Evolutionary conservation across 495 filamentous ascomycete species (phyloP).

Genomic region (Melanomma pulvis-pyrius): DNA sequence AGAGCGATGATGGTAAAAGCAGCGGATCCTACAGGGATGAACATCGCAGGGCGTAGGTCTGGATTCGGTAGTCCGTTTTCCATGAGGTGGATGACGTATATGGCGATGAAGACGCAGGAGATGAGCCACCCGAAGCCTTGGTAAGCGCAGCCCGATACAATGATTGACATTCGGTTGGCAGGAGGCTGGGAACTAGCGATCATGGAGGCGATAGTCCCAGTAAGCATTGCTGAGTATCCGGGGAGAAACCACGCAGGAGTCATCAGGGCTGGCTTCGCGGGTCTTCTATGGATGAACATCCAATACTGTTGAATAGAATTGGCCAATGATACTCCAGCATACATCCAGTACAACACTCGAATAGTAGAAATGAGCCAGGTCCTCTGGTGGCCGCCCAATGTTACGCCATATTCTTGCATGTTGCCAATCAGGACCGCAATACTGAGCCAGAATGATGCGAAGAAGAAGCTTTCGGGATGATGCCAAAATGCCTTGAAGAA

Average conservation of each 20-base stretch:
- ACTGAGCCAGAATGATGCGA: conserved; percentile 67
- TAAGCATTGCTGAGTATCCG: conserved; percentile 34
- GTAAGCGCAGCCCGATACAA: conserved; percentile 24
- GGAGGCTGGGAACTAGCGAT: conserved; percentile 24
- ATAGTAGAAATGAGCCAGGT: conserved; percentile 45
- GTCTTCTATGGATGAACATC: conserved; percentile 17
- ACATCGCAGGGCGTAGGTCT: conserved; percentile 61
- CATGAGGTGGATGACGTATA: conserved; percentile 62
- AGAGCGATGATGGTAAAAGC: conserved; percentile 70
- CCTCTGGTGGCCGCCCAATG: conserved; percentile 44
- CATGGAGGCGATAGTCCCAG: conserved; percentile 28
- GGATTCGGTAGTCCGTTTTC: conserved; percentile 58
- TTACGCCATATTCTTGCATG: conserved; percentile 61
- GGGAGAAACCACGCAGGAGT: conserved; percentile 36
- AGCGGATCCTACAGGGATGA: conserved; percentile 65
- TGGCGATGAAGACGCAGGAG: conserved; percentile 16
- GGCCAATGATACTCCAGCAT: conserved; percentile 15
- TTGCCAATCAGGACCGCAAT: conserved; percentile 63
- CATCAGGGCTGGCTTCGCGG: conserved; percentile 1
- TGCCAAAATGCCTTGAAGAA: conserved; percentile 60
- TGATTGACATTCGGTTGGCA: conserved; percentile 17
- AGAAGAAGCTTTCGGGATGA: conserved; percentile 66
- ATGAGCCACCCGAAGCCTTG: conserved; percentile 31
- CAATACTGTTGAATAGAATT: conserved; percentile 30
- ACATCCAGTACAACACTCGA: conserved; percentile 36